Evolutionary conservation across 257 asterid species (phyloP), one percentile per base, ranked within the genome.

Genomic region (Solanum dulcamara): DNA sequence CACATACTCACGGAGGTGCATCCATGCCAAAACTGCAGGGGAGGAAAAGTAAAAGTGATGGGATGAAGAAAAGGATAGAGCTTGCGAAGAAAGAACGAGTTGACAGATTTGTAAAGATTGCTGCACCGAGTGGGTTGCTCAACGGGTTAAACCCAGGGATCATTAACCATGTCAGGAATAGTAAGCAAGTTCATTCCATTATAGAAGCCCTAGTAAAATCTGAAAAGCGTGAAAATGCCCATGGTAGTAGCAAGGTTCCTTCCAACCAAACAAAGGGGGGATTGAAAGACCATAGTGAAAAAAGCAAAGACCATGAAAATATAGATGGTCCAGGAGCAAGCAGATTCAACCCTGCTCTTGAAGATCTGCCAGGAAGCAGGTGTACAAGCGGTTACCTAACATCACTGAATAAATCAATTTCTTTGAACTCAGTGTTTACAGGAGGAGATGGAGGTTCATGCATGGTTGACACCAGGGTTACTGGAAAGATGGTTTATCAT

Each of bases 121-220:
- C 99, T 72, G 97, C 98, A 50, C 99, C 99, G 0, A 92, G 98
- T 85, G 99, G 99, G 37, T 87, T 97, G 91, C 99, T 97, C 60
- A 92, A 93, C 20, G 99, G 93, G 83, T 88, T 97, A 59, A 97
- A 97, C 90, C 99, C 97, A 2, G 99, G 99, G 59, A 97, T 97
- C 81, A 95, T 97, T 77, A 97, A 94, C 90, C 99, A 95, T 82
- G 99, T 97, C 44, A 90, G 99, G 83, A 97, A 97, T 88, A 92
- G 96, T 62, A 97, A 89, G 85, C 99, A 95, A 88, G 99, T 97
- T 84, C 96, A 91, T 84, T 92, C 99, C 22, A 97, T 97, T 80
- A 95, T 97, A 66, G 98, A 94, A 89, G 94, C 97, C 26, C 75
- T 97, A 5, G 95, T 97, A 85, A 94, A 68, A 80, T 97, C 98